Base-by-base conservation (phyloP, 2,329 filamentous ascomycete species). In the Celoporthe dispersa region DNA sequence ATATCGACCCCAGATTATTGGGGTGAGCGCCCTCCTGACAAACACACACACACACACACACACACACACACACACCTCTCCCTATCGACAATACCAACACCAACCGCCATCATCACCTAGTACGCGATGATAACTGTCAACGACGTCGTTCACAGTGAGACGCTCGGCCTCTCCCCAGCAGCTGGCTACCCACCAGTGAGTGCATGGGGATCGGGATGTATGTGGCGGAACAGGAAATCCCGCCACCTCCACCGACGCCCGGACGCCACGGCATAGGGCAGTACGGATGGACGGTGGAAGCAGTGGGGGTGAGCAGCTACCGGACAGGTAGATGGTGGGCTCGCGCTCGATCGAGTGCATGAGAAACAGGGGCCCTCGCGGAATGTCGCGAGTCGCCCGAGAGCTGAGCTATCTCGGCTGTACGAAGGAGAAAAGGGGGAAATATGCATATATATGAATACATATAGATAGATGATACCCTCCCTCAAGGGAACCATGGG, bases 381-480 rank as follows among this genome's bases (percentile, higher is more conserved):
- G 35, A 28, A 25, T 31, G 33, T 55, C 33, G 25, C 25, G 37
- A 14, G 39, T 16, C 7, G 28, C 22, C 14, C 9, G n/a, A n/a
- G n/a, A 22, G 3, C n/a, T n/a, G 31, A 41, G n/a, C 14, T 37
- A 57, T 64, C 37, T 33, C 12, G 53, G 39, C 39, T 33, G 41
- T 61, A 55, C 37, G 12, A 33, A 14, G 55, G 16, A 39, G 35
- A 25, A 41, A 9, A 59, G 44, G 22, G 44, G 44, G 8, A 22
- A n/a, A 48, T 9, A n/a, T n/a, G 11, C n/a, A 22, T 22, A 48
- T 48, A n/a, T 44, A 48, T 48, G 44, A 22, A 48, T 48, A 8
- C 44, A 48, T 48, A 48, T 48, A 22, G n/a, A n/a, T 71, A 71
- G 69, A 71, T 62, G 66, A 71, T 71, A 71, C 69, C 69, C 69